Conservation (phyloP, 148 eudicot species). For the Rhododendron mucronatum region DNA sequence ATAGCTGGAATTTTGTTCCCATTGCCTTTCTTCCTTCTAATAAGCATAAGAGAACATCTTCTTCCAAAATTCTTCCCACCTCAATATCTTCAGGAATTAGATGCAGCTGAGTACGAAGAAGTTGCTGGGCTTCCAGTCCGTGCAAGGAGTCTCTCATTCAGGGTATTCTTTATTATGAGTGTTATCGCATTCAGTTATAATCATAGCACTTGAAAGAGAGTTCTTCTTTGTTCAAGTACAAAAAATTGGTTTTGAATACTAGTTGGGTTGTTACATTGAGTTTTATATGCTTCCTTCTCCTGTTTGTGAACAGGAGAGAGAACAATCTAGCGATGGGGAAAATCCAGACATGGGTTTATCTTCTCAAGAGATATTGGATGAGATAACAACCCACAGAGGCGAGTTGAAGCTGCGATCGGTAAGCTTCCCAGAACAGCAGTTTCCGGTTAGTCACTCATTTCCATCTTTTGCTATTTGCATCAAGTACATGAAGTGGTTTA, state of each 20-base stretch:
- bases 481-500: neutral
- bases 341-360: slow-evolving; percentile 21
- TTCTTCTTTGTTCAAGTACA: neutral
- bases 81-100: slow-evolving; percentile 50
- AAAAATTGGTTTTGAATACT: neutral
- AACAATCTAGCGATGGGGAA: slow-evolving; percentile 16
- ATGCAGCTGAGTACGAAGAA: slow-evolving; percentile 74
- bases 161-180: slow-evolving; percentile 27
- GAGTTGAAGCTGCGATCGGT: slow-evolving; percentile 66
- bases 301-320: slow-evolving; percentile 32
- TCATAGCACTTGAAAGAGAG: neutral
- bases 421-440: slow-evolving; percentile 43
- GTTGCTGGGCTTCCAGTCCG: slow-evolving; percentile 39
- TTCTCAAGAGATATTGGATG: slow-evolving; percentile 65
- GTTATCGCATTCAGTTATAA: neutral
- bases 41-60: slow-evolving; percentile 44
- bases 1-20: slow-evolving; percentile 62
- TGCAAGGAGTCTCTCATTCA: slow-evolving; percentile 26
- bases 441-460: slow-evolving; percentile 13
- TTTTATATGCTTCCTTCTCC: neutral
- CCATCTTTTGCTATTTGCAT: neutral
- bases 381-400: slow-evolving; percentile 75
- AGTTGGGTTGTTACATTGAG: neutral
- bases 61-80: slow-evolving; percentile 49
- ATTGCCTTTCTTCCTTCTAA: slow-evolving; percentile 54